A percentile compares a stretch with the other conserved stretches of the same genome.
These are phyloP conservation scores for Crithidia brevicula DNA, from an alignment of 208 protist genomes.

Conservation along the genomic window DNA sequence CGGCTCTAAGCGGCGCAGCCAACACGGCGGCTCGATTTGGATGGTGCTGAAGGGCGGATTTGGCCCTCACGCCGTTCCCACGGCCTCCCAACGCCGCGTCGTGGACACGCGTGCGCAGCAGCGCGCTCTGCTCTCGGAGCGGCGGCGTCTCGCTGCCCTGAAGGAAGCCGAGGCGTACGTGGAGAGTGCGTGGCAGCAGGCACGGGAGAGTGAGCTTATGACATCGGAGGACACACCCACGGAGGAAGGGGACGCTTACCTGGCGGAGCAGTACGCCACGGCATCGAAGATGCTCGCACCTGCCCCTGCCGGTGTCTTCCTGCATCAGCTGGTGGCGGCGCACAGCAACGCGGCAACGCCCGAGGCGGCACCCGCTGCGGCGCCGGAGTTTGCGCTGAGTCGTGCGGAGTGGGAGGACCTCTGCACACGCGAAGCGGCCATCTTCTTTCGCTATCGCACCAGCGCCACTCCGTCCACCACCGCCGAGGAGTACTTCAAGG, in stretches of 20 bases:
- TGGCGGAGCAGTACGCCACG: constrained; percentile 76
- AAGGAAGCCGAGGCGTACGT: constrained; percentile 68
- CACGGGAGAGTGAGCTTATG: constrained; percentile 50
- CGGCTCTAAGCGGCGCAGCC: constrained; percentile 30
- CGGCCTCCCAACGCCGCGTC: neutral
- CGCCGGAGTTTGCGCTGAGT: neutral
- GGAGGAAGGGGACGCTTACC: constrained; percentile 67
- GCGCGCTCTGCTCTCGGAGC: constrained; percentile 49
- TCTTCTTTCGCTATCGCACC: constrained; percentile 47
- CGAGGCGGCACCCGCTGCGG: neutral
- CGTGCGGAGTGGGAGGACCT: constrained; percentile 44
- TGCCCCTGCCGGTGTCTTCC: constrained; percentile 8
- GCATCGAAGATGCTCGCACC: constrained; percentile 55
- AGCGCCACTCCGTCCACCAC: constrained; percentile 6
- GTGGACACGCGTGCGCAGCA: constrained; percentile 11
- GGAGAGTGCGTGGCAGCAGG: constrained; percentile 75
- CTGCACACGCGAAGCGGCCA: constrained; percentile 51
- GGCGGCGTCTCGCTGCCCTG: constrained; percentile 48
- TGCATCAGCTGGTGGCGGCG: constrained; percentile 44
- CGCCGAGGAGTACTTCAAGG: constrained; percentile 31
- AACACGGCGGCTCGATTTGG: constrained; percentile 69
- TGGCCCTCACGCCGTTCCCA: constrained; percentile 35
- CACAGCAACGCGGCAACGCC: constrained; percentile 9
- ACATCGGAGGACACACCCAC: constrained; percentile 26
- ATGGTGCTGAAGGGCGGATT: constrained; percentile 86